phyloP scores from a whole-genome alignment of 345 rosid species.

The Salix suchowensis region DNA sequence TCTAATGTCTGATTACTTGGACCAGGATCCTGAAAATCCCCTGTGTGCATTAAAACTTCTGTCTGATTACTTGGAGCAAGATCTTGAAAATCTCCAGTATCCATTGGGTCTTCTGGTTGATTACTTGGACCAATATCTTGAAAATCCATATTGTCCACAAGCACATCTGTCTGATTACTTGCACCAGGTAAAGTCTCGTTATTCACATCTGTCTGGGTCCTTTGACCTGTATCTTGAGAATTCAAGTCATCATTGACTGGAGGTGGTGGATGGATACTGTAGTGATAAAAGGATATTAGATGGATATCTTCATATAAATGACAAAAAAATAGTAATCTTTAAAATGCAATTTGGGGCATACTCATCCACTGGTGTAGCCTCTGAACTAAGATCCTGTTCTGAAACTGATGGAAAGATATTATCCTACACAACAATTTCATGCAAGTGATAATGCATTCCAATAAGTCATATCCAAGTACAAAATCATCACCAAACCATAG shows the following conservation, averaged over 20 bases:
- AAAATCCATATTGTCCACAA: not conserved
- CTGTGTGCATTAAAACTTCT: slow-evolving; percentile 14
- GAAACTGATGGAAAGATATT: slow-evolving; percentile 14
- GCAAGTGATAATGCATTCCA: not conserved
- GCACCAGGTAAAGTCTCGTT: not conserved
- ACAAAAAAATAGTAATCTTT: not conserved
- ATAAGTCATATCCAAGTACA: not conserved
- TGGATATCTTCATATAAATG: not conserved
- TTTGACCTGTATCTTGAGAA: not conserved
- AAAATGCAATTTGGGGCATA: slow-evolving; percentile 26
- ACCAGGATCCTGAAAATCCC: slow-evolving; percentile 25
- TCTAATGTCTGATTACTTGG: slow-evolving; percentile 21
- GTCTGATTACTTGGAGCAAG: slow-evolving; percentile 27
- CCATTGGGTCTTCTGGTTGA: slow-evolving; percentile 12
- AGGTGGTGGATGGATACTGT: slow-evolving; percentile 26
- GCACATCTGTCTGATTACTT: slow-evolving; percentile 13
- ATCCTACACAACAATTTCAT: slow-evolving; percentile 36
- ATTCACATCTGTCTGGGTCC: not conserved
- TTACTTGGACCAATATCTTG: slow-evolving; percentile 8
- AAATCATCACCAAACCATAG: not conserved
- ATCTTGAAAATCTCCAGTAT: slow-evolving; percentile 9
- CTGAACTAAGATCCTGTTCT: slow-evolving; percentile 22
- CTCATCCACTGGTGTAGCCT: slow-evolving; percentile 36
- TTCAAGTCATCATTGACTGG: slow-evolving; percentile 13
- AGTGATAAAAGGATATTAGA: not conserved